Evolutionary conservation across 2,329 filamentous ascomycete species (phyloP).

Genomic region (Colletotrichum sp.): DNA sequence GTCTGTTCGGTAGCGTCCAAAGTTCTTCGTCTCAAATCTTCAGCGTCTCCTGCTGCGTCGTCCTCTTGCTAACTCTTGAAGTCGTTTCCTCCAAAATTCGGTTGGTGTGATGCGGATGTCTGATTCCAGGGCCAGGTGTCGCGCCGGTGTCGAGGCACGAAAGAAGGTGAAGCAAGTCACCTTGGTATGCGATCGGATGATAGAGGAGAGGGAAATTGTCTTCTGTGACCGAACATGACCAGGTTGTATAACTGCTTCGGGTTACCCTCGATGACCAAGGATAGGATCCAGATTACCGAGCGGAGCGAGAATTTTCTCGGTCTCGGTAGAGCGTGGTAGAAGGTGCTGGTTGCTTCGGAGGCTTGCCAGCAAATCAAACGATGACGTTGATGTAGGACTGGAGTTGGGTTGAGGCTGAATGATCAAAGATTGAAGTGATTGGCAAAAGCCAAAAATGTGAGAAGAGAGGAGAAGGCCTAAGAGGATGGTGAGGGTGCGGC

Average conservation of each 20-base stretch:
- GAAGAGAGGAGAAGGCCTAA: constrained; percentile 24
- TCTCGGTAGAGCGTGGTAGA: constrained; percentile 27
- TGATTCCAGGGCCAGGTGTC: constrained; percentile 29
- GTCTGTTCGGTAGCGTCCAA: constrained; percentile 32
- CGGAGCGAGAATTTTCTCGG: constrained; percentile 23
- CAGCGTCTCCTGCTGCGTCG: constrained; percentile 16
- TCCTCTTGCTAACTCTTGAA: constrained; percentile 15
- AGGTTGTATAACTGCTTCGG: constrained; percentile 35
- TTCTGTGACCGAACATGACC: constrained; percentile 63
- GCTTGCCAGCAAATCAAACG: constrained; percentile 25
- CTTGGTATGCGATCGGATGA: constrained; percentile 66
- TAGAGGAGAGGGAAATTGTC: constrained; percentile 58
- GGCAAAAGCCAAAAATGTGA: constrained; percentile 42
- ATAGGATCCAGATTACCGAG: constrained; percentile 33
- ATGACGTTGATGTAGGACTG: background rate
- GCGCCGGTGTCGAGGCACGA: constrained; percentile 53
- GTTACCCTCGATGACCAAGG: constrained; percentile 35
- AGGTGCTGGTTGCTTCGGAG: constrained; percentile 32
- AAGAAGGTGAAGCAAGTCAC: constrained; percentile 58
- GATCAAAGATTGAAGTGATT: constrained; percentile 30
- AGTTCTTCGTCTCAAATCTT: background rate
- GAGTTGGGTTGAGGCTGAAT: background rate
- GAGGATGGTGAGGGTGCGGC: constrained; percentile 26
- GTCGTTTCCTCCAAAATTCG: constrained; percentile 11
- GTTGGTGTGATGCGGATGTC: constrained; percentile 19